Evolutionary conservation across 2,329 filamentous ascomycete species (phyloP).

Genomic region (Talaromyces sp.): DNA sequence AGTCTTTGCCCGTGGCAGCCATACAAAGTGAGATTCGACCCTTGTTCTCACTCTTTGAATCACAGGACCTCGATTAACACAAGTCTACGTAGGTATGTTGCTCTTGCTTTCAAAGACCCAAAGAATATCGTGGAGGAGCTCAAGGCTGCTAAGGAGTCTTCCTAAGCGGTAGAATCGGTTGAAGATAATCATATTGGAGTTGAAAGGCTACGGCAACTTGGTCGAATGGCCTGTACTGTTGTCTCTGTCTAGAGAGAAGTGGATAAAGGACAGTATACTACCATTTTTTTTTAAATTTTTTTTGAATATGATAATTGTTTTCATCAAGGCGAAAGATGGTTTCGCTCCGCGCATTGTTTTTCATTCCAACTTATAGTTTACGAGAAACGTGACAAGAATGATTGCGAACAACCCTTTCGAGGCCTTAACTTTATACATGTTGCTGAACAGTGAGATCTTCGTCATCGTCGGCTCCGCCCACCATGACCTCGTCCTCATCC

Average conservation of each 20-base stretch:
- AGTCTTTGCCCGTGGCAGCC: slow-evolving; percentile 61
- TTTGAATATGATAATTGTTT: not conserved
- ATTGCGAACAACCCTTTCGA: not conserved
- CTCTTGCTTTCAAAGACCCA: slow-evolving; percentile 59
- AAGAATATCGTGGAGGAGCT: slow-evolving; percentile 60
- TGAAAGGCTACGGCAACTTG: not conserved
- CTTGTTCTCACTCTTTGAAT: not conserved
- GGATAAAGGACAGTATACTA: not conserved
- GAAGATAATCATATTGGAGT: not conserved
- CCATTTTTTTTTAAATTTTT: too few relatives aligned
- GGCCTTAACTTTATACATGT: slow-evolving; percentile 6
- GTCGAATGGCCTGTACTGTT: not conserved
- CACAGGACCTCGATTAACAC: not conserved
- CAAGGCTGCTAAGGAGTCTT: slow-evolving; percentile 32
- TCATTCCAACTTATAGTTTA: not conserved
- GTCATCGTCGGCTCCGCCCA: slow-evolving; percentile 32
- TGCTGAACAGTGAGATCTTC: slow-evolving; percentile 25
- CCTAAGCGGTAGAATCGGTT: not conserved
- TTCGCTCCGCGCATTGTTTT: not conserved
- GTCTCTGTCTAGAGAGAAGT: slow-evolving; percentile 3
- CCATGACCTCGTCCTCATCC: slow-evolving; percentile 36
- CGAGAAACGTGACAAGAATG: not conserved
- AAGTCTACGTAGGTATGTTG: slow-evolving; percentile 48
- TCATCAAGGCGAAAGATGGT: not conserved
- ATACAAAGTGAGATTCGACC: slow-evolving; percentile 57